Base-by-base conservation (phyloP, 2,329 filamentous ascomycete species). In the Drechslerella stenobrocha region DNA sequence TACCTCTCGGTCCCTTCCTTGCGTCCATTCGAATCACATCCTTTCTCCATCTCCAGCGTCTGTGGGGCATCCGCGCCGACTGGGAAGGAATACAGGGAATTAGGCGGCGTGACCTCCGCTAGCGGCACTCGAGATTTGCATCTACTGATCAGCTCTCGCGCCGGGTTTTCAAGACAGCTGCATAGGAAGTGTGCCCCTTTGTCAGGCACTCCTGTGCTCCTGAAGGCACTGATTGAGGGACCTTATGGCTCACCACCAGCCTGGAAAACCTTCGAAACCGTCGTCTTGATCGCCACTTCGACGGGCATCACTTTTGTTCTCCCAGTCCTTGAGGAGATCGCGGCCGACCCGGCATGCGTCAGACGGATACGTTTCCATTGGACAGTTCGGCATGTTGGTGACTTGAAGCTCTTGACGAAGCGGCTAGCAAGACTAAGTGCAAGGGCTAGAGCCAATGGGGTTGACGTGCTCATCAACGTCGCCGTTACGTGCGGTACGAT, bases 1-100 rank as follows among this genome's bases (percentile, higher is more conserved):
- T 97, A 96, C 75, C 81, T 97, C 18, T 85, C 92, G 52, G 95
- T 97, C 87, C 92, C 92, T 0, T 89, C 89, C 1, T 90, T 97
- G 72, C 91, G 90, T 0, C 76, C 95, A 1, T 85, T 96, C 63
- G 89, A 96, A 71, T 96, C 95, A 72, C 93, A 97, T 73, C 92
- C 92, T 0, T 97, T 97, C 75, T 97, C 93, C 0, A 91, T 97
- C 56, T 86, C 92, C 1, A 96, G 60, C 90, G 0, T 59, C 45
- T 45, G 71, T 69, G 71, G 61, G 37, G 3, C 20, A 34, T 35
- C 81, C 96, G 5, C 37, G 3, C 2, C 47, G 8, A 28, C 53
- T 2, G 18, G 32, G 3, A 53, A 59, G 50, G 87, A 89, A 63
- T 96, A 96, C 73, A 91, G 91, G 24, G 87, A 93, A 71, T 46